phyloP scores from a whole-genome alignment of 768 basidiomycete species.

The Termitomyces sp. region DNA sequence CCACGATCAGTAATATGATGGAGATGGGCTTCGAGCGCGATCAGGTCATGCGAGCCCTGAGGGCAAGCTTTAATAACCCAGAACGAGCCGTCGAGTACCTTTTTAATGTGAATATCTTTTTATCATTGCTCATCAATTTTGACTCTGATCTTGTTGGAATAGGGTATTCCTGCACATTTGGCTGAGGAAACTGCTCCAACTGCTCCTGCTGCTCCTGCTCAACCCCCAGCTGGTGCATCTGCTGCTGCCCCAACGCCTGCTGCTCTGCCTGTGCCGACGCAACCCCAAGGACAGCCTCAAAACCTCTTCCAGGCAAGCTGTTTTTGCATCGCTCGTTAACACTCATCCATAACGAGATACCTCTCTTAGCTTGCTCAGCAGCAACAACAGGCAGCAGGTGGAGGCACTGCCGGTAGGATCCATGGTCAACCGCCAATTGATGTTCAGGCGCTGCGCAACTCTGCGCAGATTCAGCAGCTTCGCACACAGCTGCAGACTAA shows the following conservation, averaged over 20 bases:
- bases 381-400: constrained; percentile 48
- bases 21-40: constrained; percentile 95
- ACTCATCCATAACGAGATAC: not conserved
- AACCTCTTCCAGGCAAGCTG: constrained; percentile 80
- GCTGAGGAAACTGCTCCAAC: constrained; percentile 39
- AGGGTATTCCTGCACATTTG: constrained; percentile 81
- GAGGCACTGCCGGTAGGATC: constrained; percentile 26
- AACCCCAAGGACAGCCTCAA: constrained; percentile 49
- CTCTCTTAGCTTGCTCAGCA: constrained; percentile 61
- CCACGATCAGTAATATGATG: constrained; percentile 75
- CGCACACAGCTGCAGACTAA: constrained; percentile 71
- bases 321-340: not conserved
- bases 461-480: constrained; percentile 66
- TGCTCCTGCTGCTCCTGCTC: constrained; percentile 24
- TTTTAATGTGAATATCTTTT: constrained; percentile 60
- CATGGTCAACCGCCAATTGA: constrained; percentile 29
- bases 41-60: constrained; percentile 76
- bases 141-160: constrained; percentile 6
- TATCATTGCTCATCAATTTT: not conserved
- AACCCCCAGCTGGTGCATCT: constrained; percentile 29
- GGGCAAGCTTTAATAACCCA: constrained; percentile 96
- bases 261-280: constrained; percentile 23
- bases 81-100: constrained; percentile 98
- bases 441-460: constrained; percentile 49
- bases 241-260: constrained; percentile 30